Percentiles rank a stretch among this genome's conserved stretches.
Conservation (phyloP, 225 moss, liverwort and hornwort species). For the Antitrichia curtipendula region DNA sequence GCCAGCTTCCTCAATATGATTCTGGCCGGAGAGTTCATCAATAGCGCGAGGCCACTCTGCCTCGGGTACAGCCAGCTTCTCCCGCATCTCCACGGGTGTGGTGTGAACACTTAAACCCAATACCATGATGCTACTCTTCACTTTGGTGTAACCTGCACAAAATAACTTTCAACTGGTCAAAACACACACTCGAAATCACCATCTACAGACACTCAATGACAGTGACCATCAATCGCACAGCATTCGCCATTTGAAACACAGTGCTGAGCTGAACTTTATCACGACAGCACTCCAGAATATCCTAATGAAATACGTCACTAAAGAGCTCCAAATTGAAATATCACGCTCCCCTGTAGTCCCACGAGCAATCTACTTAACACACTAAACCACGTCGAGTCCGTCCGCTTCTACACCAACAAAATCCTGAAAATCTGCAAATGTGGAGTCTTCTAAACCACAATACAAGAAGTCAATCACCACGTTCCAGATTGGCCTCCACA, state of each 20-base stretch:
- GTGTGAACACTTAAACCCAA: conserved; percentile 82
- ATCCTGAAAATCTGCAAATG: background rate
- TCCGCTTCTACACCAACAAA: background rate
- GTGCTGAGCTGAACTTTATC: background rate
- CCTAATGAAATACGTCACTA: background rate
- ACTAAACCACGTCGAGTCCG: background rate
- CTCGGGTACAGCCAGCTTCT: conserved; percentile 56
- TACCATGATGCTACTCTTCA: conserved; percentile 87
- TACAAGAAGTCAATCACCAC: background rate
- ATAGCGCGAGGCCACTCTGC: conserved; percentile 66
- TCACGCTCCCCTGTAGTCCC: background rate
- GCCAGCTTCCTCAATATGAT: conserved; percentile 56
- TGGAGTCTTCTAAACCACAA: background rate
- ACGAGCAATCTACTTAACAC: background rate
- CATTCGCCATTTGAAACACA: background rate
- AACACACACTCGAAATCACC: background rate
- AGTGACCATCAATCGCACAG: background rate
- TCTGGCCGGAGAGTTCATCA: conserved; percentile 32
- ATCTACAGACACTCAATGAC: background rate
- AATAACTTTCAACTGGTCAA: background rate
- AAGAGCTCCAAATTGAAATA: background rate
- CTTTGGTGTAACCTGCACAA: conserved; percentile 65
- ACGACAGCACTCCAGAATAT: background rate
- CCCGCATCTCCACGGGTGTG: conserved; percentile 69
- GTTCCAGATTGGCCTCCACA: background rate